A percentile compares a stretch with the other conserved stretches of the same genome.
Conservation (phyloP, 768 basidiomycete genomes). For the Hydnum rufescens region DNA sequence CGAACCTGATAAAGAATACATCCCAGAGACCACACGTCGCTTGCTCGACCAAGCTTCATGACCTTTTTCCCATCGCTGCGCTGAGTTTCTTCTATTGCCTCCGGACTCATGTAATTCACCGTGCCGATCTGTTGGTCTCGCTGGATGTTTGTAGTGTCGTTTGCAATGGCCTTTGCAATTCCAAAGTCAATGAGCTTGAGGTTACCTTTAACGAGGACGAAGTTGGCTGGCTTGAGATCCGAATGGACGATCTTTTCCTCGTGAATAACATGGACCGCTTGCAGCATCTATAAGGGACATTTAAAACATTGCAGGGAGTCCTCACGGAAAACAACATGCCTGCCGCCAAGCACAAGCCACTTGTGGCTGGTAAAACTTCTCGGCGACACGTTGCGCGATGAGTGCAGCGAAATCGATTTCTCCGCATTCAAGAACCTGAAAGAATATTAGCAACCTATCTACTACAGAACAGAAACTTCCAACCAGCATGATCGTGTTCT, state of each 20-base stretch:
- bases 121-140: conserved; percentile 94
- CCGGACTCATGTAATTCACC: conserved; percentile 97
- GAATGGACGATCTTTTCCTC: conserved; percentile 98
- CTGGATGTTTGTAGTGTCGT: conserved; percentile 96
- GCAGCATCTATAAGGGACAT: conserved; percentile 55
- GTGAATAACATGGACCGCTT: conserved; percentile 96
- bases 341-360: conserved; percentile 95
- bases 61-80: conserved; percentile 3
- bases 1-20: conserved; percentile 88
- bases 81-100: conserved; percentile 52
- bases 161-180: conserved; percentile 97
- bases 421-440: conserved; percentile 84
- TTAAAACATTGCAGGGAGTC: background rate
- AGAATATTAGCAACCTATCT: background rate
- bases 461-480: background rate
- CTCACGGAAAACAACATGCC: conserved; percentile 24
- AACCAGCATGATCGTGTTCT: conserved; percentile 52
- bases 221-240: conserved; percentile 96
- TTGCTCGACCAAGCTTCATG: conserved; percentile 55
- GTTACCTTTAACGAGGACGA: conserved; percentile 85
- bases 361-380: conserved; percentile 82
- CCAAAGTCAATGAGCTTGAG: conserved; percentile 98
- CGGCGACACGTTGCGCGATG: conserved; percentile 64
- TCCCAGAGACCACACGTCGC: conserved; percentile 94
- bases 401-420: conserved; percentile 81